Evolutionary conservation across 2,329 filamentous ascomycete genomes (phyloP).

Genomic region (Clonostachys chloroleuca): DNA sequence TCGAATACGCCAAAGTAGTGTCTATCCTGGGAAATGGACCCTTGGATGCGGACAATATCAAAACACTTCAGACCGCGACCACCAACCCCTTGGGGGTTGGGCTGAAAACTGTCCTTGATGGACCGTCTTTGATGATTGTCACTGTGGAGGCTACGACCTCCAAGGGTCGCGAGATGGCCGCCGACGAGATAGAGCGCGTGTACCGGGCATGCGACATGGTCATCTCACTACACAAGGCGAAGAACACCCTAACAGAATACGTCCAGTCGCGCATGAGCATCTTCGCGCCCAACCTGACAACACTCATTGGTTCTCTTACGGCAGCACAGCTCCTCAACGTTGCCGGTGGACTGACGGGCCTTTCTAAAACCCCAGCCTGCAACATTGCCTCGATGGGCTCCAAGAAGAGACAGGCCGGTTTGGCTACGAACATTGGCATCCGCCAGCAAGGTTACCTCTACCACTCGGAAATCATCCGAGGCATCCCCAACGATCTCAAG

Average conservation of each 20-base stretch:
- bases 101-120: conserved; percentile 78
- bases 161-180: conserved; percentile 70
- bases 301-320: conserved; percentile 84
- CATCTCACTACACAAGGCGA: conserved; percentile 81
- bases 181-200: conserved; percentile 71
- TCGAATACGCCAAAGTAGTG: conserved; percentile 94
- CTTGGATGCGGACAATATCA: conserved; percentile 76
- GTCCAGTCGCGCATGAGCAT: conserved; percentile 96
- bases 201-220: conserved; percentile 81
- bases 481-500: conserved; percentile 81
- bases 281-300: conserved; percentile 91
- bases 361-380: conserved; percentile 90
- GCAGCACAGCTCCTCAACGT: conserved; percentile 96
- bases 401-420: conserved; percentile 77
- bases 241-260: conserved; percentile 83
- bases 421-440: conserved; percentile 89
- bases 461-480: conserved; percentile 82
- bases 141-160: conserved; percentile 92
- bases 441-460: conserved; percentile 92
- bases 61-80: conserved; percentile 68
- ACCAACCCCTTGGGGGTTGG: conserved; percentile 75
- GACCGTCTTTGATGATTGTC: conserved; percentile 90
- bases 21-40: conserved; percentile 90
- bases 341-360: conserved; percentile 79
- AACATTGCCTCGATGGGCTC: conserved; percentile 89